Conservation (phyloP, 495 filamentous ascomycete genomes). For the Aspergillus biplanus region DNA sequence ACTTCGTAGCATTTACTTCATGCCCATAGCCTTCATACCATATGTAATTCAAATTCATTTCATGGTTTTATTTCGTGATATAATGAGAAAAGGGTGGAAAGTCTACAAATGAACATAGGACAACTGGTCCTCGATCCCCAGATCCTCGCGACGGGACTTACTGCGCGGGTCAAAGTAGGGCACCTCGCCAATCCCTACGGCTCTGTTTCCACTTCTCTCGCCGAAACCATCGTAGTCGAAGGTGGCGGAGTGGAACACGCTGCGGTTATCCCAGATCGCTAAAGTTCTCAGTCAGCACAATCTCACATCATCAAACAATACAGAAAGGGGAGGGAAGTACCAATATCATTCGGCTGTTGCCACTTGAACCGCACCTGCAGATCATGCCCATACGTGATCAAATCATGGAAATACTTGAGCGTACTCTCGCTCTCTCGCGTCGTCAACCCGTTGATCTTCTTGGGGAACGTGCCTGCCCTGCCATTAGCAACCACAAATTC, state of each 20-base stretch:
- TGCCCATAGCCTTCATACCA: neutral
- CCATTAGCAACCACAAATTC: no score
- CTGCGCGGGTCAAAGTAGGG: conserved; percentile 61
- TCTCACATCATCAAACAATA: neutral
- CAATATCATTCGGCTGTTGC: conserved; percentile 58
- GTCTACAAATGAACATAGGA: conserved; percentile 27
- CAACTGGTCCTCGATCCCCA: conserved; percentile 29
- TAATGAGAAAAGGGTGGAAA: neutral
- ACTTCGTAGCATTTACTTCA: neutral
- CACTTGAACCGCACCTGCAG: conserved; percentile 70
- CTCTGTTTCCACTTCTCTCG: conserved; percentile 60
- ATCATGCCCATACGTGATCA: conserved; percentile 72
- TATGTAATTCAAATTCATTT: neutral
- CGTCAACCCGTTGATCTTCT: conserved; percentile 23
- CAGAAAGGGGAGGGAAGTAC: conserved; percentile 10
- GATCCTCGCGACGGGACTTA: conserved; percentile 47
- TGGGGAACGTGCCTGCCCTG: conserved; percentile 28
- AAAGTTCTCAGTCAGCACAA: neutral
- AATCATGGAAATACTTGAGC: conserved; percentile 59
- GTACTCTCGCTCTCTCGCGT: conserved; percentile 56
- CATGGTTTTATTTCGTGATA: neutral
- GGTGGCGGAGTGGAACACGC: conserved; percentile 69
- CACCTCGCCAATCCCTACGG: conserved; percentile 65
- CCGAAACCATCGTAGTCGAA: conserved; percentile 65
- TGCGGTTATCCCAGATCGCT: conserved; percentile 80